phyloP scores from a whole-genome alignment of 352 stramenopile species.

The Pseudoperonospora humuli region DNA sequence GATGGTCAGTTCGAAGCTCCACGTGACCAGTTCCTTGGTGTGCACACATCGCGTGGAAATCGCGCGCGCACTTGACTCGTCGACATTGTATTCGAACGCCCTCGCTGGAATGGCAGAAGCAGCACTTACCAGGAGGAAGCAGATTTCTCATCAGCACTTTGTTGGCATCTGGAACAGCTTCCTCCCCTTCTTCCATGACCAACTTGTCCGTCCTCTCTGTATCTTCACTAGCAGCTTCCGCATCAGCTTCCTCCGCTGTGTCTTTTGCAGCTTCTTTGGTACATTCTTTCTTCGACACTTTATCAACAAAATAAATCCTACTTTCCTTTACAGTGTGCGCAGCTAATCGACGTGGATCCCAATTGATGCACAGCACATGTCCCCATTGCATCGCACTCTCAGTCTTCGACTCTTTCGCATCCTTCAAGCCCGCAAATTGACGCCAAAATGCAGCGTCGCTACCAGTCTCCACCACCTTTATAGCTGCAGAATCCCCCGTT shows the following conservation, averaged over 20 bases:
- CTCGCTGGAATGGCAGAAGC: constrained; percentile 31
- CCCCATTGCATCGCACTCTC: constrained; percentile 16
- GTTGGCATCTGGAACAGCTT: not conserved
- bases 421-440: constrained; percentile 1
- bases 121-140: constrained; percentile 27
- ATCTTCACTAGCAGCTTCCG: constrained; percentile 1
- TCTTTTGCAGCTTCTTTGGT: constrained; percentile 10
- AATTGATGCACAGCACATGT: constrained; percentile 40
- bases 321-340: constrained; percentile 18
- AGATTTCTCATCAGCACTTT: constrained; percentile 15
- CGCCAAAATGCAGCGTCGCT: constrained; percentile 16
- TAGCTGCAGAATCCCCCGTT: constrained; percentile 6
- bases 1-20: constrained; percentile 24
- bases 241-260: not conserved
- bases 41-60: constrained; percentile 63
- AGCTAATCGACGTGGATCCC: constrained; percentile 34
- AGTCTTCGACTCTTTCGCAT: not conserved
- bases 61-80: constrained; percentile 36
- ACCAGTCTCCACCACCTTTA: constrained; percentile 27
- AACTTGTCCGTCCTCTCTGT: constrained; percentile 4
- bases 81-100: constrained; percentile 59
- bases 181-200: constrained; percentile 6
- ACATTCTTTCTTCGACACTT: constrained; percentile 9
- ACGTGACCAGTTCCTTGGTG: constrained; percentile 33
- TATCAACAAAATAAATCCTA: constrained; percentile 13